phyloP scores from a whole-genome alignment of 2,329 filamentous ascomycete genomes.

The Harringtonia aguacate region DNA sequence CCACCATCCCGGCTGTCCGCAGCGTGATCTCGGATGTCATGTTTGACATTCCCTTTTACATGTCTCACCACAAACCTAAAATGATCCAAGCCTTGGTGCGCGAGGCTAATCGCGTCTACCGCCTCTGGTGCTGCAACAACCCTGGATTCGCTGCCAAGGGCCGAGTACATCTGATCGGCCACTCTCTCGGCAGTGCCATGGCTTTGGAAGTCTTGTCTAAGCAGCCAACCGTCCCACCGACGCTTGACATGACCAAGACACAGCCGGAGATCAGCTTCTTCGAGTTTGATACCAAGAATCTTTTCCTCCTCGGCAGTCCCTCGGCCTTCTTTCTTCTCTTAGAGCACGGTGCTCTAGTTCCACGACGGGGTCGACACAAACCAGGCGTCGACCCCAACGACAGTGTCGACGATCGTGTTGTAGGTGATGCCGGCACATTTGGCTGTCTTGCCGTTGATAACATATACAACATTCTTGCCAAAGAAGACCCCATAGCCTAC shows the following conservation, averaged over 20 bases:
- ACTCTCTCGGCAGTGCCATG: slow-evolving; percentile 93
- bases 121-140: slow-evolving; percentile 90
- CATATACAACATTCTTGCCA: slow-evolving; percentile 80
- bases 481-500: slow-evolving; percentile 72
- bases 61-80: slow-evolving; percentile 89
- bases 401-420: slow-evolving; percentile 44
- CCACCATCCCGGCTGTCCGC: slow-evolving; percentile 83
- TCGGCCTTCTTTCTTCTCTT: slow-evolving; percentile 88
- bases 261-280: slow-evolving; percentile 46
- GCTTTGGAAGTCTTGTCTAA: slow-evolving; percentile 81
- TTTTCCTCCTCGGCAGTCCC: slow-evolving; percentile 85
- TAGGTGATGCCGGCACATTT: slow-evolving; percentile 70
- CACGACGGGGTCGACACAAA: slow-evolving; percentile 66
- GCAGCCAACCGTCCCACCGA: slow-evolving; percentile 65
- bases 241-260: slow-evolving; percentile 28
- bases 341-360: slow-evolving; percentile 60
- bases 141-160: slow-evolving; percentile 72
- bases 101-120: slow-evolving; percentile 93
- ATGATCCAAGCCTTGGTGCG: slow-evolving; percentile 84
- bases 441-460: slow-evolving; percentile 93
- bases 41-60: slow-evolving; percentile 96
- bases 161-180: slow-evolving; percentile 82
- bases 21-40: slow-evolving; percentile 95
- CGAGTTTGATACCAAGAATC: slow-evolving; percentile 82
- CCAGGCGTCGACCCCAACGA: slow-evolving; percentile 60